Base-by-base conservation (phyloP, 257 asterid genomes). In the Rubia yunnanensis region DNA sequence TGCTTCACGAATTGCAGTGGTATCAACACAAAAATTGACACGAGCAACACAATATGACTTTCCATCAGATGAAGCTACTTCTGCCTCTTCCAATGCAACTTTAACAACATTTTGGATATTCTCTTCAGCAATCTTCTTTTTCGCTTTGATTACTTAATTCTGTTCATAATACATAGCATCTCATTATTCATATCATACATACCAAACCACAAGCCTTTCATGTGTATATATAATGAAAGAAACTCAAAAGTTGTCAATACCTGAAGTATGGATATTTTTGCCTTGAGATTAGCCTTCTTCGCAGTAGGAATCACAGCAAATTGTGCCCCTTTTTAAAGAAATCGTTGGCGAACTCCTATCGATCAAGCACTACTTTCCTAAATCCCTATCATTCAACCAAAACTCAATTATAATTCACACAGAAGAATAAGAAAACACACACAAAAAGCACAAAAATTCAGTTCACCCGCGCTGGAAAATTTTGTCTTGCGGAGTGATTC, bases 1-100 rank as follows among this genome's bases (percentile, higher is more conserved):
- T 65, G 99, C 98, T 81, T 94, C 99, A n/a, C 99, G 94, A 41
- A 94, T 80, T 72, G 99, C 98, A 61, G 85, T n/a, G 57, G 95
- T 86, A 82, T 94, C 98, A 31, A 83, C 78, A 71, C 96, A 98
- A 70, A 94, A 96, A 66, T 81, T 77, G 36, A 88, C 92, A 69
- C 68, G 83, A 57, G 81, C 80, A 70, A 94, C 74, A 75, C 99
- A 90, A 75, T 76, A 88, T 69, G 86, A 66, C 77, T 86, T 90
- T 68, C 99, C 99, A 65, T 74, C 84, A 34, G 85, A 74, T 26
- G 76, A 73, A 63, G 99, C 96, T 54, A 50, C 78, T 76, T 88
- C 98, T 46, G 99, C 98, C 68, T 57, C 77, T 80, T 80, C 78
- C 31, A 78, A 64, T 49, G 95, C 86, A 62, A 67, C 83, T 80